A percentile compares a stretch with the other conserved stretches of the same genome.
Evolutionary conservation across 192 early-diverging fungal species (phyloP).

Genomic region (Funneliformis mosseae): DNA sequence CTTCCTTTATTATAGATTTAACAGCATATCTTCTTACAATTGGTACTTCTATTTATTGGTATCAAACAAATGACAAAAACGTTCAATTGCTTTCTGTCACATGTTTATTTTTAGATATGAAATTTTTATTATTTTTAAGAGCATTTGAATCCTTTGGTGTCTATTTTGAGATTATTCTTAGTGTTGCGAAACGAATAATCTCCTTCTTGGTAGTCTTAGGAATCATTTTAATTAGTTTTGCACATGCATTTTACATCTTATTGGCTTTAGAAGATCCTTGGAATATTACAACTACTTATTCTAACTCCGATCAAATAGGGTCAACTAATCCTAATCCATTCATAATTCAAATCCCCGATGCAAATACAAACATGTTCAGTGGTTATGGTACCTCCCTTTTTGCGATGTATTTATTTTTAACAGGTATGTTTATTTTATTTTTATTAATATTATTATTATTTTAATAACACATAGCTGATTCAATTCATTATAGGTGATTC

Average conservation of each 20-base stretch:
- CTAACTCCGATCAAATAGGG: too few relatives aligned
- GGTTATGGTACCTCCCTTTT: background rate
- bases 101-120: slow-evolving; percentile 2
- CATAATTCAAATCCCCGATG: too few relatives aligned
- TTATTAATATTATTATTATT: background rate
- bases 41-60: background rate
- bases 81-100: background rate
- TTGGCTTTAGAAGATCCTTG: background rate
- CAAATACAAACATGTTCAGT: background rate
- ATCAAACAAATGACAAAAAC: background rate
- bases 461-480: too few relatives aligned
- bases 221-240: slow-evolving; percentile 1
- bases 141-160: slow-evolving; percentile 7
- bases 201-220: slow-evolving; percentile 1
- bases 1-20: background rate
- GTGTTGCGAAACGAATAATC: background rate
- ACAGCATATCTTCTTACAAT: background rate
- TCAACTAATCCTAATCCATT: too few relatives aligned
- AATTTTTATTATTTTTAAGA: slow-evolving; percentile 14
- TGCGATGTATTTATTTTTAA: background rate
- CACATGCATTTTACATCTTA: background rate
- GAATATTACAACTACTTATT: background rate
- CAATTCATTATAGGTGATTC: slow-evolving; percentile 2
- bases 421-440: background rate
- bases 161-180: slow-evolving; percentile 16